Evolutionary conservation across 495 filamentous ascomycete species (phyloP).

Genomic region (Podospora sp.): DNA sequence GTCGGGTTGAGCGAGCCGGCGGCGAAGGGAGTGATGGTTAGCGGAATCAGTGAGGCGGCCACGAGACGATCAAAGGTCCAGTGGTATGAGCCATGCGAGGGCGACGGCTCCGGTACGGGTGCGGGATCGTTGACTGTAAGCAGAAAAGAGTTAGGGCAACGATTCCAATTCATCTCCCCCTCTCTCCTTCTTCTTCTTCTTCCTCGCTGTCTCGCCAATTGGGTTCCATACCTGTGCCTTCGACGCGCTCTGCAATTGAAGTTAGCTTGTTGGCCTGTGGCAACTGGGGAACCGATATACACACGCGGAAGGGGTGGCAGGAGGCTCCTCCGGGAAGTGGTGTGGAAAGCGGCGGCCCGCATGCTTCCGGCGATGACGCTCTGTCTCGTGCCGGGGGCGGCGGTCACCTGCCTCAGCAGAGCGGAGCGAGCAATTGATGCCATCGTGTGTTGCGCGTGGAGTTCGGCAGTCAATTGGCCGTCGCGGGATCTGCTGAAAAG

Average conservation of each 20-base stretch:
- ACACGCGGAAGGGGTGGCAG: slow-evolving; percentile 53
- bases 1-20: slow-evolving; percentile 86
- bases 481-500: slow-evolving; percentile 1
- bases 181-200: too few relatives aligned
- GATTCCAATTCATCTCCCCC: not conserved
- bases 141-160: slow-evolving; percentile 30
- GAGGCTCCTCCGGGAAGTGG: slow-evolving; percentile 65
- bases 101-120: slow-evolving; percentile 67
- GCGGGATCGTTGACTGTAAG: slow-evolving; percentile 81
- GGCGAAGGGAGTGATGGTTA: slow-evolving; percentile 89
- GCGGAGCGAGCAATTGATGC: slow-evolving; percentile 58
- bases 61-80: slow-evolving; percentile 94
- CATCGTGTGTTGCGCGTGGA: slow-evolving; percentile 39
- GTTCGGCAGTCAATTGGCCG: slow-evolving; percentile 31
- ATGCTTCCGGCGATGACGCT: slow-evolving; percentile 37
- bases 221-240: slow-evolving; percentile 71
- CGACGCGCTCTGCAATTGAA: slow-evolving; percentile 63
- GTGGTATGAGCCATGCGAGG: slow-evolving; percentile 91
- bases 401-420: slow-evolving; percentile 54
- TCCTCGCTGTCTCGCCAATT: not conserved
- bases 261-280: slow-evolving; percentile 4
- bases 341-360: slow-evolving; percentile 69
- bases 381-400: slow-evolving; percentile 30
- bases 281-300: slow-evolving; percentile 15
- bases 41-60: slow-evolving; percentile 74